Evolutionary conservation across 1,284 basidiomycete genomes (phyloP).

Genomic region (Marasmius tenuissimus): DNA sequence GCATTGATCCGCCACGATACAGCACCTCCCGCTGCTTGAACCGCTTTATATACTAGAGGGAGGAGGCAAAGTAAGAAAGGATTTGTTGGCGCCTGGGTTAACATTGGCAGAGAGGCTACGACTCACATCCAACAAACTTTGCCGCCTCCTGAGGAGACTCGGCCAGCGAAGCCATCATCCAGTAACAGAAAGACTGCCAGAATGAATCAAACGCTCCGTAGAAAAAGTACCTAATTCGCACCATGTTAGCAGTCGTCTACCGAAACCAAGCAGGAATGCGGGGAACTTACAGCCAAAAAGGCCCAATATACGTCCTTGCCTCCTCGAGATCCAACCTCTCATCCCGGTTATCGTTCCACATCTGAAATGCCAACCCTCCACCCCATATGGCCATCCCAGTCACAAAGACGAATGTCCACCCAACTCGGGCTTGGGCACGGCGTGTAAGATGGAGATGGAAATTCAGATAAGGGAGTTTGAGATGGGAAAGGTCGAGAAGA

Average conservation of each 20-base stretch:
- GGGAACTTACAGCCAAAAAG: not conserved
- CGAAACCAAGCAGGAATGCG: too few species aligned
- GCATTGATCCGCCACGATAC: conserved; percentile 29
- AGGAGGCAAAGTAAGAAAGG: not conserved
- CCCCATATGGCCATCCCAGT: conserved; percentile 28
- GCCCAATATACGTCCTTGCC: not conserved
- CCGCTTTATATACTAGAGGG: conserved; percentile 24
- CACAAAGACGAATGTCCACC: conserved; percentile 22
- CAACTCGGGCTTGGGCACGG: conserved; percentile 20
- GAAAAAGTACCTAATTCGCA: conserved; percentile 22
- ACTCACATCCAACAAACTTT: conserved; percentile 26
- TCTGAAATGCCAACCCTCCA: conserved; percentile 26
- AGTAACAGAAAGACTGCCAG: conserved; percentile 30
- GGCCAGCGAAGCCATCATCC: conserved; percentile 27
- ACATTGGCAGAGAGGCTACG: not conserved
- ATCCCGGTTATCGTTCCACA: conserved; percentile 21
- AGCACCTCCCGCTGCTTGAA: conserved; percentile 26
- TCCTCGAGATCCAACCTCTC: conserved; percentile 7
- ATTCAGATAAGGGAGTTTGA: conserved; percentile 13
- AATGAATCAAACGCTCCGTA: conserved; percentile 28
- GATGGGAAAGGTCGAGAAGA: conserved; percentile 8
- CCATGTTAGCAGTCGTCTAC: conserved; percentile 17
- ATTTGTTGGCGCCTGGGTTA: not conserved
- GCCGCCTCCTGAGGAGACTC: conserved; percentile 24
- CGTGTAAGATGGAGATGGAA: too few species aligned